Evolutionary conservation across 2,329 filamentous ascomycete genomes (phyloP).

Genomic region (Lachnellula occidentalis): DNA sequence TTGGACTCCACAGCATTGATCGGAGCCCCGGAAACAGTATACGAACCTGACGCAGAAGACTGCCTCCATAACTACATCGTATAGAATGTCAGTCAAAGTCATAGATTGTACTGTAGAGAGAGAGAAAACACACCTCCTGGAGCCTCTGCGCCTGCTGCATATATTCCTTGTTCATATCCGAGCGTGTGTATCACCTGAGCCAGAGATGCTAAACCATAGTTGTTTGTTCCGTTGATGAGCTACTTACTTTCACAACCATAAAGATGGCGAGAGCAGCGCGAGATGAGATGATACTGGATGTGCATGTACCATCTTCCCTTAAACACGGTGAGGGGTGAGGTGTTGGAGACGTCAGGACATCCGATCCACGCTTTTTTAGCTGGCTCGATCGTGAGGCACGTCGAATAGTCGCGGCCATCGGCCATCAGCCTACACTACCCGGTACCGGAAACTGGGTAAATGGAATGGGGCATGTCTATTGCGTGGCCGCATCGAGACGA

Average conservation of each 20-base stretch:
- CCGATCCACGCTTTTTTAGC: background rate
- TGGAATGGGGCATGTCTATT: background rate
- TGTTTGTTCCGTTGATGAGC: background rate
- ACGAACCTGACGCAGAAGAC: background rate
- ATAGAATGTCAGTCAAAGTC: background rate
- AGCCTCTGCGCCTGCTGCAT: conserved; percentile 14
- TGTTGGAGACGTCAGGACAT: background rate
- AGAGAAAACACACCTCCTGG: conserved; percentile 10
- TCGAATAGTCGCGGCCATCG: background rate
- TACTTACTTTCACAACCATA: too few relatives aligned
- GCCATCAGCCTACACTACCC: background rate
- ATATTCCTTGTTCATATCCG: conserved; percentile 7
- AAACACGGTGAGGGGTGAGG: background rate
- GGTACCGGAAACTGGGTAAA: background rate
- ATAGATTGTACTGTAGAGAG: background rate
- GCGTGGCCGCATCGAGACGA: too few relatives aligned
- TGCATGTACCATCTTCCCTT: too few relatives aligned
- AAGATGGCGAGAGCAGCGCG: too few relatives aligned
- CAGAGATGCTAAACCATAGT: background rate
- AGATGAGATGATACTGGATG: too few relatives aligned
- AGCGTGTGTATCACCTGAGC: background rate
- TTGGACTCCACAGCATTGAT: background rate
- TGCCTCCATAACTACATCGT: background rate
- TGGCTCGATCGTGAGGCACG: background rate
- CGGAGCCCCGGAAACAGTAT: background rate